Evolutionary conservation across 441 rosid genomes (phyloP), one percentile per base, ranked within the genome.

Genomic region (Corymbia citriodora): DNA sequence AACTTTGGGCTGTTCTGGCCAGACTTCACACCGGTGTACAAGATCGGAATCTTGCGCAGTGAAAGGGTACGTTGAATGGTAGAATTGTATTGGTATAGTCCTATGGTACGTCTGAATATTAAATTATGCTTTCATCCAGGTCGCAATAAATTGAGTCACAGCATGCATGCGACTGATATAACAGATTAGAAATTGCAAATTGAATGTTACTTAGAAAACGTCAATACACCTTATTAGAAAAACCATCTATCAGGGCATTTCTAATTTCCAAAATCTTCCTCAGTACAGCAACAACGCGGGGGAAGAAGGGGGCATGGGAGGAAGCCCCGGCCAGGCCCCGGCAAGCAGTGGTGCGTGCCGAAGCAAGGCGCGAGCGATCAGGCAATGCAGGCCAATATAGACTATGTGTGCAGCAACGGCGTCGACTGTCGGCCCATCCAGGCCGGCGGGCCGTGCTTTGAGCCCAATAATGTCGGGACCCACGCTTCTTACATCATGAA

Each of bases 1-100:
- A 95, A 96, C 88, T 96, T 95, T 92, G 97, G 97, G 18, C 88
- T 96, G 90, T 94, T 96, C 88, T 54, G 91, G 55, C 92, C 96
- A 2, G 95, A 96, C 90, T 95, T 96, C 87, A 88, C 94, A 9
- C 96, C 96, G 13, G 94, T 94, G 65, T 96, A 96, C 83, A 87
- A 94, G 68, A 92, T 89, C 31, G 96, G 95, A 29, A 63, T 96
- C 48, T 90, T 95, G 72, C 90, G 92, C 17, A 87, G 88, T 7
- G 93, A 63, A 63, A 92, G 91, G 95, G 96, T 94, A 87, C 10
- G 50, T 48, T 13, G 23, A 17, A 33, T 49, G 27, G 16, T 48
- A 13, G 49, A 23, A 54, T 40, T 17, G 29, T 50, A 52, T 53
- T 53, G 27, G 21, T 36, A 48, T 12, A 7, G 2, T 57, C 29